phyloP scores from a whole-genome alignment of 2,329 filamentous ascomycete species.

The Aplosporella prunicola region DNA sequence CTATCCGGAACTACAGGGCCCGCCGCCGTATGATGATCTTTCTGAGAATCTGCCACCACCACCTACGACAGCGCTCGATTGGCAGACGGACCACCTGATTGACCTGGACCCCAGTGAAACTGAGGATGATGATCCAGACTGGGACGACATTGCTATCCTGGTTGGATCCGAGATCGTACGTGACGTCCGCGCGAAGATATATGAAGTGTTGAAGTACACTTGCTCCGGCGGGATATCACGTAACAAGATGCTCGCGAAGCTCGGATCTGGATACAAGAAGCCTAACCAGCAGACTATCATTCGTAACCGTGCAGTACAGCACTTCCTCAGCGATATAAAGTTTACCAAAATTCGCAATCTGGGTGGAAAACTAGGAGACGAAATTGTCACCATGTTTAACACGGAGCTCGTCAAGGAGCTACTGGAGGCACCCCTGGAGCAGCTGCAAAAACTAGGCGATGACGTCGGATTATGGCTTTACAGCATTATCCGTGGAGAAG shows the following conservation, averaged over 20 bases:
- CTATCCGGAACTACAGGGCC: slow-evolving; percentile 61
- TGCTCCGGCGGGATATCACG: slow-evolving; percentile 81
- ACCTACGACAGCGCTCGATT: slow-evolving; percentile 64
- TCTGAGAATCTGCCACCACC: slow-evolving; percentile 64
- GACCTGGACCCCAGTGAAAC: slow-evolving; percentile 63
- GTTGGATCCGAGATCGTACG: slow-evolving; percentile 85
- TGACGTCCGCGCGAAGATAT: slow-evolving; percentile 59
- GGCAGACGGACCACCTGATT: slow-evolving; percentile 72
- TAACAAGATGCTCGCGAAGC: slow-evolving; percentile 93
- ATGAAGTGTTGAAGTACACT: slow-evolving; percentile 68
- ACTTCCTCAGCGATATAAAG: slow-evolving; percentile 77
- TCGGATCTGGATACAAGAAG: slow-evolving; percentile 86
- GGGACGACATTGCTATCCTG: slow-evolving; percentile 77
- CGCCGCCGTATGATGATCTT: slow-evolving; percentile 64
- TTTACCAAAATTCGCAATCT: slow-evolving; percentile 92
- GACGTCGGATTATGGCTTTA: slow-evolving; percentile 83
- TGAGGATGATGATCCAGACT: slow-evolving; percentile 78
- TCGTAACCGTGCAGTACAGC: slow-evolving; percentile 67
- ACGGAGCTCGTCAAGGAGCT: slow-evolving; percentile 74
- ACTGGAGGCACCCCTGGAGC: slow-evolving; percentile 60
- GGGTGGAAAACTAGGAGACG: slow-evolving; percentile 89
- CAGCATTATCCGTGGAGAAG: slow-evolving; percentile 73
- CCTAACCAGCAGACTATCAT: slow-evolving; percentile 93
- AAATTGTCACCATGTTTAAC: slow-evolving; percentile 69
- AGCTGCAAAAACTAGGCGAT: slow-evolving; percentile 68